Base-by-base conservation (phyloP, 2,329 filamentous ascomycete genomes). In the Colletotrichum cordylinicola region DNA sequence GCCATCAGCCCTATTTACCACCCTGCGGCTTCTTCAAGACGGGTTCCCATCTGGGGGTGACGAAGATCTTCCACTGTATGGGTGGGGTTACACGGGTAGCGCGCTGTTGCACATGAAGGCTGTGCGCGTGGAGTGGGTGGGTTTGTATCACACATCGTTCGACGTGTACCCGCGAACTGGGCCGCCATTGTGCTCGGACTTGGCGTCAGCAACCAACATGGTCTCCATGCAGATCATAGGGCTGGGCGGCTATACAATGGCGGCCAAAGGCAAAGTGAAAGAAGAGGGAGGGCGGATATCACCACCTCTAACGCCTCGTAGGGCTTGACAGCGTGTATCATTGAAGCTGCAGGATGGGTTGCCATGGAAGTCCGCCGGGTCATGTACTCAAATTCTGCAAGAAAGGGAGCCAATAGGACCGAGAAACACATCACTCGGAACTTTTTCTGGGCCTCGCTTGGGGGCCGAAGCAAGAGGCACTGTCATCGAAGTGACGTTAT, bases 181-280 rank as follows among this genome's bases (percentile, higher is more conserved):
- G 33, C 6, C 16, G 61, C 27, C 29, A 35, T 13, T 61, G 24
- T 61, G 58, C 8, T 39, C 33, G 24, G 61, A 31, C 39, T 61
- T 37, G 39, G 70, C 43, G 70, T 73, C 65, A 62, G 70, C 65
- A 62, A 21, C 37, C 24, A 18, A 39, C 15, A 29, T 43, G 24
- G 27, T 8, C 12, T 9, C 33, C 21, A 64, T 73, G 70, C 73
- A 68, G 56, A 43, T 52, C 27, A 12, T 75, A 75, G 70, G 73
- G 73, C 73, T 75, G 64, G 62, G 64, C 70, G 62, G 68, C 72
- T 67, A 55, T 55, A 75, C 52, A 52, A 70, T 67, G 35, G 31
- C 43, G 58, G 67, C 43, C 43, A 8, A 70, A 37, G 66, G 55
- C 31, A 24, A n/a, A 35, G 4, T 61, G 24, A 31, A 35, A 15